These are phyloP conservation scores for Fusarium nygamai DNA, from an alignment of 2,329 filamentous ascomycete species.

Conservation along the genomic window DNA sequence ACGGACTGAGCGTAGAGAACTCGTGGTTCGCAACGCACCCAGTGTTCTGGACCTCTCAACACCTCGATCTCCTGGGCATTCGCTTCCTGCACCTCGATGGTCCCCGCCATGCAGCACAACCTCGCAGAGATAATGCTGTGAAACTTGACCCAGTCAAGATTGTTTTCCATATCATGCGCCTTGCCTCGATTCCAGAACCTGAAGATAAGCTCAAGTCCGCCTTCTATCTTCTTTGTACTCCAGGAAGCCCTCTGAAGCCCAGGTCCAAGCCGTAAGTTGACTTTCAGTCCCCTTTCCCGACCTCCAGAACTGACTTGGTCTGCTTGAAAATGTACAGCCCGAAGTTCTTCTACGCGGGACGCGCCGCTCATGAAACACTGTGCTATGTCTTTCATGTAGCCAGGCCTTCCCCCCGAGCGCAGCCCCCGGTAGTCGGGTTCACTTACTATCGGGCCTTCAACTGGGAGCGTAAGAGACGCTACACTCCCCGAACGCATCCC, in stretches of 20 bases:
- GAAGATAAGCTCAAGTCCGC: not conserved
- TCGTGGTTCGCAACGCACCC: not conserved
- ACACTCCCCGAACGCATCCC: not conserved
- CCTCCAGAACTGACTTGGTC: not conserved
- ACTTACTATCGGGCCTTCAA: not conserved
- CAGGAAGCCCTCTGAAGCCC: not conserved
- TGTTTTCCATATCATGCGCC: not conserved
- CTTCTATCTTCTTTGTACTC: not conserved
- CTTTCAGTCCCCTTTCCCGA: not conserved
- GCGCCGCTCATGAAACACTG: not conserved
- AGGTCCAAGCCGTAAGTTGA: not conserved
- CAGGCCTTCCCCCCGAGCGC: accelerated
- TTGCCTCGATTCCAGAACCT: too few species aligned
- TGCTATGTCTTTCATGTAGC: not conserved
- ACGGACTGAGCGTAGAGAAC: not conserved
- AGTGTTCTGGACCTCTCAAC: not conserved
- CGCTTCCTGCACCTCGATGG: not conserved
- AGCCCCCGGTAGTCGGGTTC: not conserved
- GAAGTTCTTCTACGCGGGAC: not conserved
- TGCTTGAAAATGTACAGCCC: too few species aligned
- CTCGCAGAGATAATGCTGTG: not conserved
- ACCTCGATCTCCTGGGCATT: not conserved
- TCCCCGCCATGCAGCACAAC: not conserved
- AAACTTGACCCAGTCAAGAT: not conserved
- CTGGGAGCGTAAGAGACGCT: not conserved